phyloP scores from a whole-genome alignment of 2,329 filamentous ascomycete genomes.

The Alternaria incomplexa region DNA sequence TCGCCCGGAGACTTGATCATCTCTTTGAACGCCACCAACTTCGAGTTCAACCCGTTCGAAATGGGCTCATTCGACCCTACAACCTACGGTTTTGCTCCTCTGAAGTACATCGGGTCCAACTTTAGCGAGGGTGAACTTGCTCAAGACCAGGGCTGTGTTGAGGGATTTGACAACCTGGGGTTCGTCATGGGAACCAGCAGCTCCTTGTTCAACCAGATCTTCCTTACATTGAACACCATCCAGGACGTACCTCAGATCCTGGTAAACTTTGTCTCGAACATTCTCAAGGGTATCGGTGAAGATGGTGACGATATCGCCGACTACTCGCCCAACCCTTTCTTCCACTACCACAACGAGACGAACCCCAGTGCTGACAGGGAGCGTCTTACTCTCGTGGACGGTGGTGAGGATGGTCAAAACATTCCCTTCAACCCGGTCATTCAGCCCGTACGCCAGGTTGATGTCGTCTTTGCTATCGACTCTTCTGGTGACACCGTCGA shows the following conservation, averaged over 20 bases:
- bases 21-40: slow-evolving; percentile 74
- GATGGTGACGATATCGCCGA: slow-evolving; percentile 75
- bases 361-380: slow-evolving; percentile 63
- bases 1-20: slow-evolving; percentile 67
- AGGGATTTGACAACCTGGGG: slow-evolving; percentile 81
- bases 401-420: slow-evolving; percentile 79
- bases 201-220: slow-evolving; percentile 80
- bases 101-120: slow-evolving; percentile 74
- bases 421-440: slow-evolving; percentile 80
- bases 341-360: slow-evolving; percentile 63
- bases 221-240: slow-evolving; percentile 67
- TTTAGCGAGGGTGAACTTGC: slow-evolving; percentile 69
- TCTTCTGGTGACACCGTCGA: slow-evolving; percentile 72
- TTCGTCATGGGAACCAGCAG: slow-evolving; percentile 87
- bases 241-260: slow-evolving; percentile 59
- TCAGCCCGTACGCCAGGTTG: slow-evolving; percentile 72
- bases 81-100: slow-evolving; percentile 72
- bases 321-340: slow-evolving; percentile 79
- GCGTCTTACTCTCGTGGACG: slow-evolving; percentile 75
- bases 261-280: slow-evolving; percentile 55
- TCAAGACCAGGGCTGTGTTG: slow-evolving; percentile 66
- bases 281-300: slow-evolving; percentile 64
- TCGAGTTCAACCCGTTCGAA: slow-evolving; percentile 81
- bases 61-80: slow-evolving; percentile 79
- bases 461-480: slow-evolving; percentile 83